These are phyloP conservation scores for Fusarium begoniae DNA, from an alignment of 2,329 filamentous ascomycete species.

Conservation along the genomic window DNA sequence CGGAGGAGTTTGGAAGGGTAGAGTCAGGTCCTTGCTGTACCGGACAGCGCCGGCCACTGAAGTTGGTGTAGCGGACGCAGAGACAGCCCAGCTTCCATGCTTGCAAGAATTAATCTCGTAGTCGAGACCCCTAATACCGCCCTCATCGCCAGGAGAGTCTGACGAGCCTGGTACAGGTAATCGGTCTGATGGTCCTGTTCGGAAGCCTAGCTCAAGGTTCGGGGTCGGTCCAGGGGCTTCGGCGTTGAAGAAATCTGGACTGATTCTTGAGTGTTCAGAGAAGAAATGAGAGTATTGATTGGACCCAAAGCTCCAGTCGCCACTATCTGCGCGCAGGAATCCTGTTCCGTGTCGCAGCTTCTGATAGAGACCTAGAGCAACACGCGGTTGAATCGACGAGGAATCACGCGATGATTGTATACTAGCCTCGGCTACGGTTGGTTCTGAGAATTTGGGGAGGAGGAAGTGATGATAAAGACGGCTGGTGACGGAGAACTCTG, in stretches of 20 bases:
- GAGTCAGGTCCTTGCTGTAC: conserved; percentile 45
- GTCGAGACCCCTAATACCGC: conserved; percentile 52
- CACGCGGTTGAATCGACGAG: conserved; percentile 37
- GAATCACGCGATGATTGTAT: conserved; percentile 38
- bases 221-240: conserved; percentile 46
- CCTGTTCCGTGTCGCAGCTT: conserved; percentile 47
- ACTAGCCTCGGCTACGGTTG: conserved; percentile 51
- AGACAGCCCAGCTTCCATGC: conserved; percentile 53
- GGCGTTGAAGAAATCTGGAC: conserved; percentile 43
- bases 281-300: conserved; percentile 46
- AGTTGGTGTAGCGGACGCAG: conserved; percentile 44
- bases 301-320: conserved; percentile 49
- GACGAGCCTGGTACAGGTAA: conserved; percentile 15
- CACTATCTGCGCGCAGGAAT: conserved; percentile 54
- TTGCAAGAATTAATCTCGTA: conserved; percentile 39
- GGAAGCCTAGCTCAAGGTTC: conserved; percentile 55
- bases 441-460: conserved; percentile 41
- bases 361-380: conserved; percentile 48
- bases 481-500: conserved; percentile 48
- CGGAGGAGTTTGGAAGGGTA: conserved; percentile 38
- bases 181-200: conserved; percentile 35
- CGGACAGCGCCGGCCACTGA: conserved; percentile 49
- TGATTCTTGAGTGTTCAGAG: conserved; percentile 45
- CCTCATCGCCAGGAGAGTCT: conserved; percentile 36
- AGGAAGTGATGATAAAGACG: conserved; percentile 49